Conservation (phyloP, 768 basidiomycete species). For the Tremella yokohamensis region DNA sequence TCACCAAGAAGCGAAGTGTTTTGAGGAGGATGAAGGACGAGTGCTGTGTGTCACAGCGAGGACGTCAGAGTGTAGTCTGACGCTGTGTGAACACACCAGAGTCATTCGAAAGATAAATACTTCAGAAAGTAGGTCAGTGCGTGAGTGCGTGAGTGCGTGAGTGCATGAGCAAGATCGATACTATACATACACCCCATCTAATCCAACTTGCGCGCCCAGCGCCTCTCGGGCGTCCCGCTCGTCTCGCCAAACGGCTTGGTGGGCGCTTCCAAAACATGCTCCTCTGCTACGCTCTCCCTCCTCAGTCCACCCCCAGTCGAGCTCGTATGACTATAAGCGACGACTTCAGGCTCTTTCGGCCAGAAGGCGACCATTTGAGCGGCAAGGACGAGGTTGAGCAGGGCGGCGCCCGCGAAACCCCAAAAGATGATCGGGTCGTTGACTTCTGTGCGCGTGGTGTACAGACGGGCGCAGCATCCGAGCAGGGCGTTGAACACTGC, state of each 20-base stretch:
- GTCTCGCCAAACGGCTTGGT: slow-evolving; percentile 7
- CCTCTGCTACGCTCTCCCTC: slow-evolving; percentile 15
- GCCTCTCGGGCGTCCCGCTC: slow-evolving; percentile 7
- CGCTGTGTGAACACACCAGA: too few relatives aligned
- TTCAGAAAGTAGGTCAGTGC: too few relatives aligned
- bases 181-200: slow-evolving; percentile 10
- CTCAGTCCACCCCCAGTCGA: neutral
- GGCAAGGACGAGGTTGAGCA: slow-evolving; percentile 79
- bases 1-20: too few relatives aligned
- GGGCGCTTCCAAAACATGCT: slow-evolving; percentile 11
- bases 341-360: slow-evolving; percentile 27
- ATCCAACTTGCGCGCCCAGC: slow-evolving; percentile 41
- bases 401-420: slow-evolving; percentile 76
- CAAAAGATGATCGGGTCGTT: slow-evolving; percentile 74
- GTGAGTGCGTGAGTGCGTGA: too few relatives aligned
- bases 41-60: too few relatives aligned
- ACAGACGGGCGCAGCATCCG: slow-evolving; percentile 86
- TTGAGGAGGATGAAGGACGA: too few relatives aligned
- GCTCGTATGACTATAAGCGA: neutral
- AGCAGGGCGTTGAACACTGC: slow-evolving; percentile 81
- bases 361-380: slow-evolving; percentile 71
- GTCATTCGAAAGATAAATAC: too few relatives aligned
- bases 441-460: slow-evolving; percentile 88
- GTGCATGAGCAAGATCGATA: too few relatives aligned
- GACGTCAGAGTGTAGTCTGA: neutral